These are phyloP conservation scores for Cnidoscolus chayamansa DNA, from an alignment of 441 rosid species.

Conservation along the genomic window DNA sequence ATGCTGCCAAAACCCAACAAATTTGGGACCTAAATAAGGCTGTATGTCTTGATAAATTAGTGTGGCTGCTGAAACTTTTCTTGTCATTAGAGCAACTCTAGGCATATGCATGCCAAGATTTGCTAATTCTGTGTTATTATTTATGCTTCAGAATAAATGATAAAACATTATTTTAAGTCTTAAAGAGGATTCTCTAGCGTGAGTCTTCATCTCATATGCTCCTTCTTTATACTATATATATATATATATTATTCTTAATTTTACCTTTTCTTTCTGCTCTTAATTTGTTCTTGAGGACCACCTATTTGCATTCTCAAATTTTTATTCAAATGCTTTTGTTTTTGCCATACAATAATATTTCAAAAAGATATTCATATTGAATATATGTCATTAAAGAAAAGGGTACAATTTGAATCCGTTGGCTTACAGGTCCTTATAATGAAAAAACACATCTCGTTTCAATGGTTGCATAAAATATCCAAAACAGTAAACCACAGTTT, in stretches of 20 bases:
- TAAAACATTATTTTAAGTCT: slow-evolving; percentile 19
- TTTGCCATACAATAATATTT: neutral
- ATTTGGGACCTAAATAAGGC: slow-evolving; percentile 31
- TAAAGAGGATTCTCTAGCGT: slow-evolving; percentile 42
- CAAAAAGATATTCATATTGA: too few relatives aligned
- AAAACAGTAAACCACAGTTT: slow-evolving; percentile 23
- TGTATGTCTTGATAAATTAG: slow-evolving; percentile 9
- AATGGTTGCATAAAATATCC: slow-evolving; percentile 9
- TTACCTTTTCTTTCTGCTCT: slow-evolving; percentile 8
- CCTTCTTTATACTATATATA: slow-evolving; percentile 25
- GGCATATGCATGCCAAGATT: slow-evolving; percentile 45
- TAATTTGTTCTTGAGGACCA: slow-evolving; percentile 15
- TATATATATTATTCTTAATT: neutral
- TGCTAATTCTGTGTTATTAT: slow-evolving; percentile 39
- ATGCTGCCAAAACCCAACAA: slow-evolving; percentile 20
- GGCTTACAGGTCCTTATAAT: neutral
- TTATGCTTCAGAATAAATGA: slow-evolving; percentile 38
- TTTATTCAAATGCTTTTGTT: slow-evolving; percentile 13
- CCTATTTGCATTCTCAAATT: slow-evolving; percentile 10
- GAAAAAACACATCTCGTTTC: slow-evolving; percentile 15
- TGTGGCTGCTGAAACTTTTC: slow-evolving; percentile 20
- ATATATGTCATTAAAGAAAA: neutral
- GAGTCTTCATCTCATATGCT: slow-evolving; percentile 29
- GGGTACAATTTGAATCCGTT: neutral
- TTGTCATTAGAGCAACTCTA: slow-evolving; percentile 31